Conservation (phyloP, 768 basidiomycete species). For the Clitopilus hobsonii region DNA sequence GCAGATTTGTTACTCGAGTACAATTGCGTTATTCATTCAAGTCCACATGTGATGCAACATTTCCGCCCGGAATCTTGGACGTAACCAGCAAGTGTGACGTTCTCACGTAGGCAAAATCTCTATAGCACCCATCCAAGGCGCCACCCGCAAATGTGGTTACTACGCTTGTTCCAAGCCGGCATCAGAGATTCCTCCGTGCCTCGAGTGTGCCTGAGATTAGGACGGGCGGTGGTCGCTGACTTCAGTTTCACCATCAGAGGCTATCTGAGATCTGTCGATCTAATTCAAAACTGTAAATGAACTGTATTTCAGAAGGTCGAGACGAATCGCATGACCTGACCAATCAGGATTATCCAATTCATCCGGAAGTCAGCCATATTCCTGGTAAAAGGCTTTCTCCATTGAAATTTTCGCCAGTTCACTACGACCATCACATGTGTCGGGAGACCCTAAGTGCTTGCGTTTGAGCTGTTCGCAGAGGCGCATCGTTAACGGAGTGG, state of each 20-base stretch:
- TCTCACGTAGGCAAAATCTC: conserved; percentile 32
- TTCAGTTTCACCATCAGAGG: conserved; percentile 29
- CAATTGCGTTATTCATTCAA: conserved; percentile 44
- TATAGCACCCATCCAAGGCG: conserved; percentile 19
- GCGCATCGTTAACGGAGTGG: not conserved
- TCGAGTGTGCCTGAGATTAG: conserved; percentile 9
- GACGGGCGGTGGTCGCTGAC: conserved; percentile 25
- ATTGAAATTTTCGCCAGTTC: not conserved
- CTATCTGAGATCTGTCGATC: conserved; percentile 35
- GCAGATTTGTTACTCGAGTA: conserved; percentile 55
- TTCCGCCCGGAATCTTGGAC: conserved; percentile 35
- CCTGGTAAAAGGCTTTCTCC: not conserved
- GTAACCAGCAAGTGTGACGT: conserved; percentile 28
- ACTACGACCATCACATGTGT: not conserved
- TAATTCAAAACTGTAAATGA: conserved; percentile 29
- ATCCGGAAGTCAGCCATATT: not conserved
- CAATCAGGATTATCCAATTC: conserved; percentile 7
- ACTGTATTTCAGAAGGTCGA: conserved; percentile 25
- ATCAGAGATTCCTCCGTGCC: conserved; percentile 24
- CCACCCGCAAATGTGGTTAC: conserved; percentile 15
- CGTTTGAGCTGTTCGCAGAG: not conserved
- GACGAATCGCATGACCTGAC: conserved; percentile 11
- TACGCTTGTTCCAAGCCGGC: conserved; percentile 35
- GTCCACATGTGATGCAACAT: conserved; percentile 35
- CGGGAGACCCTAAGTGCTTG: not conserved